Base-by-base conservation (phyloP, 441 rosid species). In the Populus hybrid region DNA sequence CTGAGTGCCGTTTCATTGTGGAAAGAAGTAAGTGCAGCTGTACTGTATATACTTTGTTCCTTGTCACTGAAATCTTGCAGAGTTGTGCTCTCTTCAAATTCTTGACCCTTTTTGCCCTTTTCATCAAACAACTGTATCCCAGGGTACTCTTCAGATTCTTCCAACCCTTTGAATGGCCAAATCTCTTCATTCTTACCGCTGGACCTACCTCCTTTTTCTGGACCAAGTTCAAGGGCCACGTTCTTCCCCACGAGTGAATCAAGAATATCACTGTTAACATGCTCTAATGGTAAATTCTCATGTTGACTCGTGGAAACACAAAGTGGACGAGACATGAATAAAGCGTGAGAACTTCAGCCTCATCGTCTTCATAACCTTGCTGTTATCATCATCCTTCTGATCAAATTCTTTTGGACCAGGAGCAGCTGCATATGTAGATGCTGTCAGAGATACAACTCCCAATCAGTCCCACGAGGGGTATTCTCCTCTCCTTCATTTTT, bases 391-490 rank as follows among this genome's bases (percentile, higher is more conserved):
- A 78, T 88, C 86, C 79, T 76, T 82, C 6, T 73, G 23, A 30
- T 79, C 89, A 73, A 82, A 82, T 65, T 87, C 89, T 67, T 76
- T 76, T 1, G 97, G 91, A 83, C 98, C 89, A 75, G 98, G 95
- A 78, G 97, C 83, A 77, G 98, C 95, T 73, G 94, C 95, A 78
- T 96, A 96, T 64, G 98, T 84, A n/a, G 99, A 96, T 69, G 98
- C 96, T 66, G 98, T 91, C 34, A 96, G 92, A 4, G 97, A 90
- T 4, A 96, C 97, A 50, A 96, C 99, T 96, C 99, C 98, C 98
- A 96, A 78, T 94, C 98, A 74, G 88, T 92, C 73, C 92, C 96
- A 63, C 90, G 93, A 40, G 91, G 72, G 9, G 66, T 38, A 79
- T 81, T 87, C 76, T 84, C 90, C 77, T 87, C 91, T 76, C 84